Percentiles rank a stretch among this genome's conserved stretches.
phyloP scores from a whole-genome alignment of 345 rosid genomes.

The Eutrema yunnanense region DNA sequence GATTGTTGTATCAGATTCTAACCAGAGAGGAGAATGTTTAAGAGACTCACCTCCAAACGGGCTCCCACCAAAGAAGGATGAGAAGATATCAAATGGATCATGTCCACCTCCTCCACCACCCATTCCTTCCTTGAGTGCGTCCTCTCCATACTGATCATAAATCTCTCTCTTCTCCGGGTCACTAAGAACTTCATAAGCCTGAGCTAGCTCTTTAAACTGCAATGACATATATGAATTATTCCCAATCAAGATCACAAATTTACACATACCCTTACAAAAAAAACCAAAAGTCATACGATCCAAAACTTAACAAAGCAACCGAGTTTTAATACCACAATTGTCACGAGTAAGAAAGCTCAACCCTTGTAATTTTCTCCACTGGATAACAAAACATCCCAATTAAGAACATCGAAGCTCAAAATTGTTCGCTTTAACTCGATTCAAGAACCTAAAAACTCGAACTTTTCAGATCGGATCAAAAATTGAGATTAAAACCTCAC shows the following conservation, averaged over 20 bases:
- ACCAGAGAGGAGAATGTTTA: not conserved
- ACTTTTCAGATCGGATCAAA: slow-evolving; percentile 12
- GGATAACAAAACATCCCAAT: not conserved
- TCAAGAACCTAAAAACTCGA: not conserved
- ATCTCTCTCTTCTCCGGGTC: slow-evolving; percentile 91
- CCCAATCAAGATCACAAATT: not conserved
- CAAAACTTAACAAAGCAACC: not conserved
- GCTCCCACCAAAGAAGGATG: slow-evolving; percentile 57
- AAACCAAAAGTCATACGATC: not conserved
- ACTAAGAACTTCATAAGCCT: slow-evolving; percentile 83
- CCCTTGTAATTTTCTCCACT: not conserved
- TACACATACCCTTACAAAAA: not conserved
- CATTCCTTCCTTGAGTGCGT: slow-evolving; percentile 94
- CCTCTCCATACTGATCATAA: slow-evolving; percentile 87
- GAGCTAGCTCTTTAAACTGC: slow-evolving; percentile 90
- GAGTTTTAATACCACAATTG: not conserved
- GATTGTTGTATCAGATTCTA: not conserved
- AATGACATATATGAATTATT: not conserved
- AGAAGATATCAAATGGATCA: slow-evolving; percentile 84
- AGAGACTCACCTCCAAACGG: slow-evolving; percentile 46
- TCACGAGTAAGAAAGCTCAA: not conserved
- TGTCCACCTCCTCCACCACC: slow-evolving; percentile 57
- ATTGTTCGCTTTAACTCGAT: not conserved
- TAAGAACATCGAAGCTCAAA: not conserved
- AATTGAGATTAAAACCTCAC: not conserved